Conservation (phyloP, 2,329 filamentous ascomycete genomes). For the Calonectria hongkongensis region DNA sequence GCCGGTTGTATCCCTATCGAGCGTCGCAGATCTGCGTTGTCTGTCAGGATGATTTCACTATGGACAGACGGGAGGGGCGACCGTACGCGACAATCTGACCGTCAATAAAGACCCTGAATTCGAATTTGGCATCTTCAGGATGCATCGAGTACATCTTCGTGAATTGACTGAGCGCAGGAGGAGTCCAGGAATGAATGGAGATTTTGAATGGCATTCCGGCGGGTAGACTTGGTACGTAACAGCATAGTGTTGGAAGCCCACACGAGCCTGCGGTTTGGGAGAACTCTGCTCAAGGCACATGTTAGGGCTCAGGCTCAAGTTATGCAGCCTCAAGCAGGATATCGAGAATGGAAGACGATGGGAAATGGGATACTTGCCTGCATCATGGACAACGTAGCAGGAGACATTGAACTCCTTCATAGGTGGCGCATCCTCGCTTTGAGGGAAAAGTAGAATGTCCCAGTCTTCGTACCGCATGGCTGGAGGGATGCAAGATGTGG, state of each 20-base stretch:
- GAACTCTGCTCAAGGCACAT: conserved; percentile 64
- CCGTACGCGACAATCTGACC: conserved; percentile 76
- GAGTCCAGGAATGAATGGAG: conserved; percentile 84
- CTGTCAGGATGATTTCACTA: background rate
- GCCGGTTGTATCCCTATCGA: conserved; percentile 70
- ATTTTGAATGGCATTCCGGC: conserved; percentile 78
- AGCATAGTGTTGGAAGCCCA: conserved; percentile 79
- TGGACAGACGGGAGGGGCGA: background rate
- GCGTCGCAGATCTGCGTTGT: conserved; percentile 70
- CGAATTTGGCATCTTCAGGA: conserved; percentile 75
- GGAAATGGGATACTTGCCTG: conserved; percentile 58
- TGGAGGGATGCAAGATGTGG: background rate
- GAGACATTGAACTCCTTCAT: conserved; percentile 88
- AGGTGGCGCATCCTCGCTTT: conserved; percentile 80
- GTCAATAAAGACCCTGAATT: conserved; percentile 81
- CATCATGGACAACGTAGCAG: conserved; percentile 80
- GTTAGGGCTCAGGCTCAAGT: conserved; percentile 28
- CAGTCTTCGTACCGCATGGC: conserved; percentile 89
- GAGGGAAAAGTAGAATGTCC: conserved; percentile 89
- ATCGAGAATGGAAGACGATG: background rate
- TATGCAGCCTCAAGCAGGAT: background rate
- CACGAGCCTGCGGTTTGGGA: conserved; percentile 68
- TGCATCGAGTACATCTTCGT: conserved; percentile 74
- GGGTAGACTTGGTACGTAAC: conserved; percentile 80
- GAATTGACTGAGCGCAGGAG: conserved; percentile 75